Evolutionary conservation across 768 basidiomycete species (phyloP).

Genomic region (button mushroom (Agaricus bisporus)): DNA sequence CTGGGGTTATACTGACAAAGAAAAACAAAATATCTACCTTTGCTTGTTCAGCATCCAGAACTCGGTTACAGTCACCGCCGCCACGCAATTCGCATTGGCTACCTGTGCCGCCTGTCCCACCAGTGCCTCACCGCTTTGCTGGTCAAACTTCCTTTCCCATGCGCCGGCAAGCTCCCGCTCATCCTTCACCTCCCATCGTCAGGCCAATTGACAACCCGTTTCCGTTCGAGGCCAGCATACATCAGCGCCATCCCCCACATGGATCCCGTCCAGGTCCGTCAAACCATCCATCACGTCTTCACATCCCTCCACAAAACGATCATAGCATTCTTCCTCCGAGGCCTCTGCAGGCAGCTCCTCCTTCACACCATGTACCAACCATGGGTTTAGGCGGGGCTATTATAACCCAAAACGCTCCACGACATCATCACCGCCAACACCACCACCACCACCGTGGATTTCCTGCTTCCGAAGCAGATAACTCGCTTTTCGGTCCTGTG

Average conservation of each 20-base stretch:
- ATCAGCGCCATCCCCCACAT: conserved; percentile 11
- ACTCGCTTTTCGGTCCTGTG: conserved; percentile 7
- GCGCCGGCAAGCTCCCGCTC: conserved; percentile 26
- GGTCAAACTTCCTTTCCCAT: conserved; percentile 31
- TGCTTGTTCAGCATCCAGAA: conserved; percentile 13
- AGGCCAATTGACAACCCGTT: conserved; percentile 47
- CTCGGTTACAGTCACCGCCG: conserved; percentile 39
- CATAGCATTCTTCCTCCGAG: conserved; percentile 14
- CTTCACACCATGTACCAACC: conserved; percentile 49
- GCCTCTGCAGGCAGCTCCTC: conserved; percentile 28
- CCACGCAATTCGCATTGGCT: conserved; percentile 31
- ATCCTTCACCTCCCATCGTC: conserved; percentile 35
- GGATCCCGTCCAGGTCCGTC: conserved; percentile 21
- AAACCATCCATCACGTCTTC: conserved; percentile 10
- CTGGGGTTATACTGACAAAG: neutral
- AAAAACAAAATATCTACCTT: neutral
- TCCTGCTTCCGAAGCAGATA: neutral
- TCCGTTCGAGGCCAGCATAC: conserved; percentile 35
- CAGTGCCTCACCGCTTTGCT: conserved; percentile 32
- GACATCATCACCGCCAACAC: conserved; percentile 2
- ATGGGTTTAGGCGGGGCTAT: conserved; percentile 67
- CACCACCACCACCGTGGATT: neutral
- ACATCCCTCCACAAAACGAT: conserved; percentile 13
- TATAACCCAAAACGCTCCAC: conserved; percentile 32
- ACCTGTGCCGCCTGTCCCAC: conserved; percentile 52